Evolutionary conservation across 2,329 filamentous ascomycete genomes (phyloP), one percentile per base, ranked within the genome.

Genomic region (Trematosphaeria pertusa): DNA sequence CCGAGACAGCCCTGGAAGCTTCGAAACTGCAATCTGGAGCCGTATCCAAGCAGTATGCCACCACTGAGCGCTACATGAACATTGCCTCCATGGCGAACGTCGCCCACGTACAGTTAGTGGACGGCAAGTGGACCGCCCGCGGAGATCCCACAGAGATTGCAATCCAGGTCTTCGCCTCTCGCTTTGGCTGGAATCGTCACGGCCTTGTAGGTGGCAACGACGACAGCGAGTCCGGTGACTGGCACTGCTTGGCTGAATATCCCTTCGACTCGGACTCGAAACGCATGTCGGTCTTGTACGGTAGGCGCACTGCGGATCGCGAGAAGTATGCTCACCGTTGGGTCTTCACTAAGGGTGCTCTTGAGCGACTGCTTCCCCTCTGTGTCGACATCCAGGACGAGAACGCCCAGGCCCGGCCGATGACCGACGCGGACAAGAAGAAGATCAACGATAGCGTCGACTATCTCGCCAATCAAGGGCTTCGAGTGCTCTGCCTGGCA

Each of bases 181-280:
- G 87, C n/a, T 89, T 90, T 67, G 74, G 82, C 48, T 84, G 81
- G 79, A 60, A 64, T 39, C 59, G 61, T 31, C 83, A 83, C 17
- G 22, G 79, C 2, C 71, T 77, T 19, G 73, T 45, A 1, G 32
- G 26, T 11, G 37, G 39, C n/a, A 33, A 38, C 40, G 37, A 64
- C 54, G 36, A 52, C 55, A 34, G 65, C 8, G 56, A 63, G 4
- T 37, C 51, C 2, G 54, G 57, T 8, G 46, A 54, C 3, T 70
- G 66, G 67, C 61, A 69, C 32, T 58, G 62, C 20, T 46, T 85
- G 28, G 81, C 83, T 2, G 87, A 90, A 58, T 88, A 85, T 47
- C 87, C 86, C 0, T 90, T 90, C 52, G 87, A 89, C 61, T 89
- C 85, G 0, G 82, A 82, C 43, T 80, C 89, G 54, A 90, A 89